Evolutionary conservation across 2,329 filamentous ascomycete genomes (phyloP).

Genomic region (Fusarium subtropicale): DNA sequence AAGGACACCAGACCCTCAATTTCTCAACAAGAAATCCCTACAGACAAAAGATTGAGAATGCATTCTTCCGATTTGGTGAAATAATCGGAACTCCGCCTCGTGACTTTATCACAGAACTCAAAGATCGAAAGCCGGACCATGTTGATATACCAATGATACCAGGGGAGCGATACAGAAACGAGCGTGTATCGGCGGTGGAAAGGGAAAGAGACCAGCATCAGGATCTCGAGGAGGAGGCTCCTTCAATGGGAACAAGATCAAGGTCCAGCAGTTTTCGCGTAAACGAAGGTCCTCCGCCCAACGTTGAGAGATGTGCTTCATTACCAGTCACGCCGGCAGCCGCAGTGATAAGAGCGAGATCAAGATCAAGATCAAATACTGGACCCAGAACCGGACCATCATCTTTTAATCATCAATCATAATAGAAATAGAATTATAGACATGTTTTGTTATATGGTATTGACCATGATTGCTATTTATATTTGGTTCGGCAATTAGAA

Average conservation of each 20-base stretch:
- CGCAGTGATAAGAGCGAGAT: not conserved
- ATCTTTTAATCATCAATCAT: not conserved
- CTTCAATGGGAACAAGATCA: not conserved
- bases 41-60: conserved; percentile 57
- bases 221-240: conserved; percentile 3
- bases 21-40: conserved; percentile 37
- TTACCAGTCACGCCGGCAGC: conserved; percentile 3
- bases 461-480: too few species aligned
- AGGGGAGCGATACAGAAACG: not conserved
- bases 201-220: conserved; percentile 10
- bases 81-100: conserved; percentile 61
- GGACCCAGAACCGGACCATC: not conserved
- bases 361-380: not conserved
- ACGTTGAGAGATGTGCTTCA: conserved; percentile 1
- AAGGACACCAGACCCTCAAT: conserved; percentile 16
- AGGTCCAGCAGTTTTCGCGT: conserved; percentile 7
- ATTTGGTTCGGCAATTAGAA: too few species aligned
- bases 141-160: conserved; percentile 26
- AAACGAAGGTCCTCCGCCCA: not conserved
- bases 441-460: too few species aligned
- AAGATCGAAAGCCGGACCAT: not conserved
- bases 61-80: conserved; percentile 57
- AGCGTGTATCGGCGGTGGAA: not conserved
- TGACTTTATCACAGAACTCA: conserved; percentile 48
- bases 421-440: not conserved